Percentiles rank a stretch among this genome's conserved stretches.
phyloP scores from a whole-genome alignment of 148 eudicot genomes.

The Pouteria glomerata region DNA sequence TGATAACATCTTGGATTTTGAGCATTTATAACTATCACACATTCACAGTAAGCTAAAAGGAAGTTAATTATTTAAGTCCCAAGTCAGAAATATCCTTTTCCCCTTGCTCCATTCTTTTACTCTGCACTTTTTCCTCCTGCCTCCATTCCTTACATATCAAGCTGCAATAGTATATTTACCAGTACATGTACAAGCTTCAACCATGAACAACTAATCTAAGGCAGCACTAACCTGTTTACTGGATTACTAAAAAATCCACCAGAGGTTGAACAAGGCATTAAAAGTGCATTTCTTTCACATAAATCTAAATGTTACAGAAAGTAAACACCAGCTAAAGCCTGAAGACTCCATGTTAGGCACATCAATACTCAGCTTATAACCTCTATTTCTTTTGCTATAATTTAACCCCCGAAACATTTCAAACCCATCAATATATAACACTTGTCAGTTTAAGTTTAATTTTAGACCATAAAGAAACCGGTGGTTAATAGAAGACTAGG shows the following conservation, averaged over 20 bases:
- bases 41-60: background rate
- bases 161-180: background rate
- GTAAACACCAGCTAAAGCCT: background rate
- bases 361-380: background rate
- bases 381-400: conserved; percentile 2
- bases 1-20: background rate
- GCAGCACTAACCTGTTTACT: background rate
- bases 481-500: background rate
- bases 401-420: background rate
- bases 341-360: background rate
- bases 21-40: background rate
- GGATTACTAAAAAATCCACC: background rate
- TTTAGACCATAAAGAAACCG: background rate
- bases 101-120: background rate
- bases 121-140: background rate
- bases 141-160: background rate
- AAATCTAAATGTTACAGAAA: background rate
- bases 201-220: background rate
- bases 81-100: background rate
- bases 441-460: background rate
- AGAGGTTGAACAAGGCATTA: background rate
- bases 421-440: background rate
- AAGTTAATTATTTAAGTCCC: background rate
- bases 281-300: background rate
- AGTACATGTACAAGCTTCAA: background rate